Conservation (phyloP, 225 moss, liverwort and hornwort genomes). For the Anthoceros angustus region DNA sequence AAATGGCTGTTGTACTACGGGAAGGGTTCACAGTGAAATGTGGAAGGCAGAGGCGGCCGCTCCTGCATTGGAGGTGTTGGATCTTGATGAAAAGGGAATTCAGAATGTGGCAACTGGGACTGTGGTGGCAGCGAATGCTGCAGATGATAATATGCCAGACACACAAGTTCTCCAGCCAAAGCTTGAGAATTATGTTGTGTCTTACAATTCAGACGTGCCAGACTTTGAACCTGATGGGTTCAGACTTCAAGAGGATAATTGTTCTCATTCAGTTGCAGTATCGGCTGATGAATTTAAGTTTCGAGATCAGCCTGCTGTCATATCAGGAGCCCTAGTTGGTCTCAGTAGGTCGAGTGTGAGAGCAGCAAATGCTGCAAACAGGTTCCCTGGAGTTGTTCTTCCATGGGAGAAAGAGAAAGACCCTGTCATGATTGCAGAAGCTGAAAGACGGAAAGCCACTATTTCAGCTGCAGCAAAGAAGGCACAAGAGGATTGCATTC, state of each 20-base stretch:
- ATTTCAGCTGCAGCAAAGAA: constrained; percentile 31
- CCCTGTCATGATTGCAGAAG: constrained; percentile 31
- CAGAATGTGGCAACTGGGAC: too few relatives aligned
- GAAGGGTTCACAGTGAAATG: too few relatives aligned
- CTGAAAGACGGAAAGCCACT: constrained; percentile 42
- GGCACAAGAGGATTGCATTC: constrained; percentile 50
- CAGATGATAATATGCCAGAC: neutral
- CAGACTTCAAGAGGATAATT: neutral
- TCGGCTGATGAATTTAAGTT: neutral
- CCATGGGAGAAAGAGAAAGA: constrained; percentile 61
- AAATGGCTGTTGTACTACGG: too few relatives aligned
- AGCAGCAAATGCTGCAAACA: constrained; percentile 11
- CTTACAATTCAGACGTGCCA: neutral
- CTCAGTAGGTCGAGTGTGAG: neutral
- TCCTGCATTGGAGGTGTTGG: too few relatives aligned
- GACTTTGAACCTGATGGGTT: neutral
- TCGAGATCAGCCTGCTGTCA: neutral
- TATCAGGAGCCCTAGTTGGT: neutral
- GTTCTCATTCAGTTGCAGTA: neutral
- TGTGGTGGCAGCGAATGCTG: neutral
- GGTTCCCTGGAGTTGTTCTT: constrained; percentile 27
- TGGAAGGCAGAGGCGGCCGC: too few relatives aligned
- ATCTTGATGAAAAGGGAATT: too few relatives aligned
- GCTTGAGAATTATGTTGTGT: neutral
- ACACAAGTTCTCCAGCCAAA: neutral